Evolutionary conservation across 306 rosid genomes (phyloP).

Genomic region (Cicer bijugum): DNA sequence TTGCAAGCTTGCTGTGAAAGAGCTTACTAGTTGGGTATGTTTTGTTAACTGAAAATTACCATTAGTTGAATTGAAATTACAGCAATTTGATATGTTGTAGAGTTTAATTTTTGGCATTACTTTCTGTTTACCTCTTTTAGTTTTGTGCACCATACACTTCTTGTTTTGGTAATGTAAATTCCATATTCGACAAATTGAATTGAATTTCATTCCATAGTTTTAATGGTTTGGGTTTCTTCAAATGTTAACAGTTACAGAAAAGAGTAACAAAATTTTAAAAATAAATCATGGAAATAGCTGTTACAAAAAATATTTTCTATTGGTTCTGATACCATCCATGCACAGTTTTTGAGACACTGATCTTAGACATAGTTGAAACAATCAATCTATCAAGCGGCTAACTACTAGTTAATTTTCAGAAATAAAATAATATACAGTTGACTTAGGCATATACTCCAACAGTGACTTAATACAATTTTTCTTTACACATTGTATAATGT

Average conservation of each 20-base stretch:
- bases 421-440: background rate
- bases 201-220: constrained; percentile 17
- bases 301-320: background rate
- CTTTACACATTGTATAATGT: constrained; percentile 14
- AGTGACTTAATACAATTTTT: background rate
- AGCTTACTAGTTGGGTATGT: constrained; percentile 96
- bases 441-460: background rate
- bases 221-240: constrained; percentile 30
- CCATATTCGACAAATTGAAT: constrained; percentile 7
- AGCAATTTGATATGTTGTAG: background rate
- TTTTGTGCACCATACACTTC: background rate
- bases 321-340: background rate
- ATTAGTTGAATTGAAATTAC: background rate
- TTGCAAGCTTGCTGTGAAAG: constrained; percentile 98
- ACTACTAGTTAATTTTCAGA: constrained; percentile 8
- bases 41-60: constrained; percentile 25
- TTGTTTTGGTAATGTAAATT: constrained; percentile 15
- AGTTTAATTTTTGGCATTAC: constrained; percentile 6
- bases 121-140: background rate
- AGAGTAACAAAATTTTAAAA: background rate
- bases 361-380: constrained; percentile 14
- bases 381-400: background rate
- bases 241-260: background rate
- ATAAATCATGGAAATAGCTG: constrained; percentile 3
- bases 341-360: background rate